phyloP scores from a whole-genome alignment of 75 land plant species.

The Sequoia sempervirens region DNA sequence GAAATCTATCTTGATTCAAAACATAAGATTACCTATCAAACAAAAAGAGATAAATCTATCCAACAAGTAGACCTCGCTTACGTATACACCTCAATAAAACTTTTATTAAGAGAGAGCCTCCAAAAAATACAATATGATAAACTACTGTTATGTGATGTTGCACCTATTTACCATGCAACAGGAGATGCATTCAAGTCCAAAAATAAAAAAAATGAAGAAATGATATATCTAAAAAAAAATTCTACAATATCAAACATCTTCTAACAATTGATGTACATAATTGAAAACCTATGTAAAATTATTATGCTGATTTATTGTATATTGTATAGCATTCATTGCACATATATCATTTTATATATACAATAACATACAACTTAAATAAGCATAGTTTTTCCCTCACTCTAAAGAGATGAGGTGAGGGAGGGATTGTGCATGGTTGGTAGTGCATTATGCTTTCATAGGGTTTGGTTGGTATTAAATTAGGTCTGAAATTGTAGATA shows the following conservation, averaged over 20 bases:
- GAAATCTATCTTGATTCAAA: conserved; percentile 86
- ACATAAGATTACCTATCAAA: conserved; percentile 84
- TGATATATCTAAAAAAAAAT: background rate
- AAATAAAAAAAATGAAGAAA: background rate
- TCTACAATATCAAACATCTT: background rate
- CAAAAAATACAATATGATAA: background rate
- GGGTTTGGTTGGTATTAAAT: background rate
- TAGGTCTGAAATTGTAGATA: no score
- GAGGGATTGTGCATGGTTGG: background rate
- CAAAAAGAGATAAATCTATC: background rate
- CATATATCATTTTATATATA: background rate
- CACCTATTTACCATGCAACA: background rate
- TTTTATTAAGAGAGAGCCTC: background rate
- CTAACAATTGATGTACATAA: background rate
- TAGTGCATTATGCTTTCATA: no score
- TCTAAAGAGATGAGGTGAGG: background rate
- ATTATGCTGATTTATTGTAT: background rate
- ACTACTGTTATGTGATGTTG: background rate
- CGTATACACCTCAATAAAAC: background rate
- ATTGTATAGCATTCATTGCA: background rate
- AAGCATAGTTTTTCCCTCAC: background rate
- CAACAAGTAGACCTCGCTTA: background rate
- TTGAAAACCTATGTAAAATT: background rate
- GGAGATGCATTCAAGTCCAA: background rate
- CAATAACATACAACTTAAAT: no score